A percentile compares a stretch with the other conserved stretches of the same genome.
Conservation (phyloP, 2,329 filamentous ascomycete genomes). For the Bipolaris oryzae region DNA sequence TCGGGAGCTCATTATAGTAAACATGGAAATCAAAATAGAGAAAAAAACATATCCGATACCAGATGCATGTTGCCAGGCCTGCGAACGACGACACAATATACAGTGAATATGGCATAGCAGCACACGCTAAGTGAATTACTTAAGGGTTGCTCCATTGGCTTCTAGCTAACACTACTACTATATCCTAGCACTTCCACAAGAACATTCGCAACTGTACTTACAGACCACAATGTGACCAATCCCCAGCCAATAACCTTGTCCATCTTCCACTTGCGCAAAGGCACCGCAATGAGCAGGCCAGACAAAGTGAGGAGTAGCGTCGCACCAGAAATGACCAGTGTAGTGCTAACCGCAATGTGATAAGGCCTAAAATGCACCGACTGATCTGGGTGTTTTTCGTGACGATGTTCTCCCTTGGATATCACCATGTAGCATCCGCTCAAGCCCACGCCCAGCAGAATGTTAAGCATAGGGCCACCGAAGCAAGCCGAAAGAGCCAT, state of each 20-base stretch:
- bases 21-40: too few relatives aligned
- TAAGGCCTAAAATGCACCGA: conserved; percentile 76
- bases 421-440: conserved; percentile 88
- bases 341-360: conserved; percentile 80
- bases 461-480: conserved; percentile 98
- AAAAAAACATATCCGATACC: too few relatives aligned
- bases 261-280: conserved; percentile 53
- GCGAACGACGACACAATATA: too few relatives aligned
- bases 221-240: conserved; percentile 77
- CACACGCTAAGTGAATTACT: too few relatives aligned
- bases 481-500: conserved; percentile 97
- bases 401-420: conserved; percentile 67
- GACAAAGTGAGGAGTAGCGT: conserved; percentile 81
- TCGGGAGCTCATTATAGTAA: too few relatives aligned
- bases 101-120: too few relatives aligned
- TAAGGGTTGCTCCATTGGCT: not conserved
- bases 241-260: conserved; percentile 69
- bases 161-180: conserved; percentile 37
- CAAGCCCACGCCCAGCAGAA: conserved; percentile 90
- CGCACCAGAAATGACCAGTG: conserved; percentile 82
- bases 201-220: conserved; percentile 83
- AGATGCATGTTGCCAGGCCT: too few relatives aligned
- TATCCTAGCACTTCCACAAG: conserved; percentile 69
- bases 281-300: conserved; percentile 78
- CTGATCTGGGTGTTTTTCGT: conserved; percentile 69